Evolutionary conservation across 1,284 basidiomycete species (phyloP).

Genomic region (Cryptococcus sp.): DNA sequence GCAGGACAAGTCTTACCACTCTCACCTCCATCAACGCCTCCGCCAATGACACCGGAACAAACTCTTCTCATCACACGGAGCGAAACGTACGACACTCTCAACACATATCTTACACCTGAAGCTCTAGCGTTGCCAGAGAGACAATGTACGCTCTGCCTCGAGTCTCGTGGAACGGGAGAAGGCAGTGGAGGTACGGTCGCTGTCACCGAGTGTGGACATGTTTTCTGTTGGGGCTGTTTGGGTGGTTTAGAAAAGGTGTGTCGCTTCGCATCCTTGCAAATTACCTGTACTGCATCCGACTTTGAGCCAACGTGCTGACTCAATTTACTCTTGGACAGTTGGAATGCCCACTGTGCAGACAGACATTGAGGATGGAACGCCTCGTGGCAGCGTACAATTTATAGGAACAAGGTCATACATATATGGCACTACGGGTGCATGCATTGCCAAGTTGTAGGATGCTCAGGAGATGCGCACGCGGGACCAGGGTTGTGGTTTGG

Average conservation of each 20-base stretch:
- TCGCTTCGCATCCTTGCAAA: conserved; percentile 3
- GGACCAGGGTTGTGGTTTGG: too few relatives aligned
- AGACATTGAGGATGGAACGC: conserved; percentile 69
- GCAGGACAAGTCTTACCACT: conserved; percentile 14
- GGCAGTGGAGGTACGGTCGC: conserved; percentile 58
- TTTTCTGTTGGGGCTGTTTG: conserved; percentile 95
- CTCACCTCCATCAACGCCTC: conserved; percentile 19
- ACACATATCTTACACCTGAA: conserved; percentile 43
- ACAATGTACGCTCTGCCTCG: conserved; percentile 82
- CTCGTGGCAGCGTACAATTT: conserved; percentile 83
- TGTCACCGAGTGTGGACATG: conserved; percentile 89
- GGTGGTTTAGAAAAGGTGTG: conserved; percentile 83
- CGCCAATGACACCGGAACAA: conserved; percentile 20
- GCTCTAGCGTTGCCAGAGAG: conserved; percentile 61
- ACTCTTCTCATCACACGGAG: conserved; percentile 59
- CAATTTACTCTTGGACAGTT: conserved; percentile 55
- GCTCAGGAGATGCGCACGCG: too few relatives aligned
- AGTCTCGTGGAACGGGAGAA: conserved; percentile 68
- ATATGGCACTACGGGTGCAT: background rate
- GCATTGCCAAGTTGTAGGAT: background rate
- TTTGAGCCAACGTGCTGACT: background rate
- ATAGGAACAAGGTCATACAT: conserved; percentile 45
- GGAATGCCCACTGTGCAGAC: conserved; percentile 84
- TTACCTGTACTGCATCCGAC: background rate
- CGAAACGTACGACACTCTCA: conserved; percentile 44